These are phyloP conservation scores for Blastocystis sp. DNA, from an alignment of 352 stramenopile species.

Conservation along the genomic window DNA sequence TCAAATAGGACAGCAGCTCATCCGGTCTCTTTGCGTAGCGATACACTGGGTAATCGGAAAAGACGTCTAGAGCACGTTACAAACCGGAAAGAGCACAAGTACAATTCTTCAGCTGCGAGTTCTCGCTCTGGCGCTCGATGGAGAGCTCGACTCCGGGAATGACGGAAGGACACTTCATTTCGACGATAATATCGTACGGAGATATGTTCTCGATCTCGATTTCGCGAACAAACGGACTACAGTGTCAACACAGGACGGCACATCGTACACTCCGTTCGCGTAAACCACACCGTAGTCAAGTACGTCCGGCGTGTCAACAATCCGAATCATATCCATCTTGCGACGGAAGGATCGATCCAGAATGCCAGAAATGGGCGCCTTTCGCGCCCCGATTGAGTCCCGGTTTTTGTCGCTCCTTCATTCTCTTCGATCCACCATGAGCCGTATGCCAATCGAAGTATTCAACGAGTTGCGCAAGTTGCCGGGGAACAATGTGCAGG, in stretches of 20 bases:
- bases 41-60: slow-evolving; percentile 43
- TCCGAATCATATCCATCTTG: slow-evolving; percentile 19
- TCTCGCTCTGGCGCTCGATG: slow-evolving; percentile 60
- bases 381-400: not conserved
- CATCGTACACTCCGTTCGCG: slow-evolving; percentile 29
- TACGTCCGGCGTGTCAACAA: slow-evolving; percentile 3
- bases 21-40: slow-evolving; percentile 41
- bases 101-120: slow-evolving; percentile 38
- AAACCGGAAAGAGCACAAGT: not conserved
- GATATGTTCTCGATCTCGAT: slow-evolving; percentile 56
- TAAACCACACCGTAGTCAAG: slow-evolving; percentile 50
- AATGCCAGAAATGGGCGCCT: not conserved
- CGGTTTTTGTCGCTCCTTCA: slow-evolving; percentile 8
- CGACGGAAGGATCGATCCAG: not conserved
- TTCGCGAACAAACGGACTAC: slow-evolving; percentile 17
- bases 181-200: slow-evolving; percentile 25
- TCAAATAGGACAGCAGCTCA: slow-evolving; percentile 49
- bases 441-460: slow-evolving; percentile 63
- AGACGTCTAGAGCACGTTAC: slow-evolving; percentile 1
- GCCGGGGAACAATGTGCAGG: slow-evolving; percentile 75
- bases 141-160: slow-evolving; percentile 14
- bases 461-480: slow-evolving; percentile 56
- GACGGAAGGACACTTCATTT: slow-evolving; percentile 7
- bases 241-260: not conserved
- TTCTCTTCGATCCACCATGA: slow-evolving; percentile 28